Percentiles rank a stretch among this genome's conserved stretches.
Evolutionary conservation across 495 filamentous ascomycete genomes (phyloP).

Genomic region (Hypoxylon lienhwacheense): DNA sequence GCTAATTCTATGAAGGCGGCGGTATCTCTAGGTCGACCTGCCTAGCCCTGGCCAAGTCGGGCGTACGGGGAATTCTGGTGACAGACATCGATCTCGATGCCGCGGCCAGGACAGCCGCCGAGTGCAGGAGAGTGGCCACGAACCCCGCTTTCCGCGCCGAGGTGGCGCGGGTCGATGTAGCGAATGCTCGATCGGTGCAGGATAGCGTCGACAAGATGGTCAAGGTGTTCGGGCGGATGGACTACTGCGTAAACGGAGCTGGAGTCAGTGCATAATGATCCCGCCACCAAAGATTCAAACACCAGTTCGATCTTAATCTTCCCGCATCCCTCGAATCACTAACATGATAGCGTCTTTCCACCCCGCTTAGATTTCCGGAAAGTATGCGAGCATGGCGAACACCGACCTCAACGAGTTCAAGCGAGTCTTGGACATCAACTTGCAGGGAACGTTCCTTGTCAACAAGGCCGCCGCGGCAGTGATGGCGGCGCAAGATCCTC

Average conservation of each 20-base stretch:
- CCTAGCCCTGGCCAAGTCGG: neutral
- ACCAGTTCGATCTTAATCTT: neutral
- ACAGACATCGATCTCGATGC: conserved; percentile 2
- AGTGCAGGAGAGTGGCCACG: neutral
- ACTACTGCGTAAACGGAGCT: conserved; percentile 7
- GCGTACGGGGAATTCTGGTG: neutral
- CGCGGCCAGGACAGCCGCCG: neutral
- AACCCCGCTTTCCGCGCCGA: conserved; percentile 4
- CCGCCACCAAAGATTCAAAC: neutral
- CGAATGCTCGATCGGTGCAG: neutral
- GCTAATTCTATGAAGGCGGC: neutral
- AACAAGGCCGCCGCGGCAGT: neutral
- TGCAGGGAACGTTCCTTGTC: neutral
- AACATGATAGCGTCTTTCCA: neutral
- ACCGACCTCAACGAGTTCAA: neutral
- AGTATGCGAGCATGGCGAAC: neutral
- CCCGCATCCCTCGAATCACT: neutral
- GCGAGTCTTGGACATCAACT: neutral
- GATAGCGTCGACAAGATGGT: neutral
- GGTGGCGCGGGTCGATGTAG: neutral
- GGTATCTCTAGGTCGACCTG: conserved; percentile 3
- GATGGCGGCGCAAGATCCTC: conserved; percentile 4
- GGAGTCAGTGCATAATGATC: neutral
- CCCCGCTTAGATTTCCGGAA: neutral
- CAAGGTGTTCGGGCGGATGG: neutral